Conservation (phyloP, 805 yeast genomes). For the Candida palmyrensis region DNA sequence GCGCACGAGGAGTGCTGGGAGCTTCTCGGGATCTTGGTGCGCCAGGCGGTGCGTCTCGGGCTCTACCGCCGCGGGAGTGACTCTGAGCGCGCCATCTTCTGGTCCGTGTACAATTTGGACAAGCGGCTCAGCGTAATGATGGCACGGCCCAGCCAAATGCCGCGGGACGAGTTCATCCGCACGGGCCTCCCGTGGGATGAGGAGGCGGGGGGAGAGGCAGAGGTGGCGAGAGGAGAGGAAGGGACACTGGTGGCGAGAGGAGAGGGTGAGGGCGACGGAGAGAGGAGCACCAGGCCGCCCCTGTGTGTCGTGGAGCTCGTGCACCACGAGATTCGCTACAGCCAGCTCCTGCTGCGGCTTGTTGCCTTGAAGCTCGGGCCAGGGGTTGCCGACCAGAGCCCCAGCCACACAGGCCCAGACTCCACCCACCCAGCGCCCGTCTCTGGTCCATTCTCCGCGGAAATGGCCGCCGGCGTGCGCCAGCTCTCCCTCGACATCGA, state of each 20-base stretch:
- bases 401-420: neutral
- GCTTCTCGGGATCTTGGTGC: slow-evolving; percentile 28
- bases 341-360: slow-evolving; percentile 21
- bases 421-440: too few species aligned
- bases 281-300: too few species aligned
- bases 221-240: slow-evolving; percentile 11
- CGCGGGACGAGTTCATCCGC: slow-evolving; percentile 17
- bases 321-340: slow-evolving; percentile 19
- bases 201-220: slow-evolving; percentile 15
- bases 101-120: slow-evolving; percentile 36
- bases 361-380: slow-evolving; percentile 12
- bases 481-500: slow-evolving; percentile 28
- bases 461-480: slow-evolving; percentile 8
- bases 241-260: too few species aligned
- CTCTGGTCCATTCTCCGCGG: too few species aligned
- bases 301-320: slow-evolving; percentile 9
- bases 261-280: too few species aligned
- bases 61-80: slow-evolving; percentile 11
- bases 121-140: slow-evolving; percentile 31
- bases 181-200: slow-evolving; percentile 12
- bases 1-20: slow-evolving; percentile 25
- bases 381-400: too few species aligned
- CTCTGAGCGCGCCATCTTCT: slow-evolving; percentile 14
- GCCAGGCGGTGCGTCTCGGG: slow-evolving; percentile 19
- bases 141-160: slow-evolving; percentile 31